Percentiles rank a stretch among this genome's conserved stretches.
Conservation (phyloP, 495 filamentous ascomycete species). For the Annulohypoxylon maeteangense region DNA sequence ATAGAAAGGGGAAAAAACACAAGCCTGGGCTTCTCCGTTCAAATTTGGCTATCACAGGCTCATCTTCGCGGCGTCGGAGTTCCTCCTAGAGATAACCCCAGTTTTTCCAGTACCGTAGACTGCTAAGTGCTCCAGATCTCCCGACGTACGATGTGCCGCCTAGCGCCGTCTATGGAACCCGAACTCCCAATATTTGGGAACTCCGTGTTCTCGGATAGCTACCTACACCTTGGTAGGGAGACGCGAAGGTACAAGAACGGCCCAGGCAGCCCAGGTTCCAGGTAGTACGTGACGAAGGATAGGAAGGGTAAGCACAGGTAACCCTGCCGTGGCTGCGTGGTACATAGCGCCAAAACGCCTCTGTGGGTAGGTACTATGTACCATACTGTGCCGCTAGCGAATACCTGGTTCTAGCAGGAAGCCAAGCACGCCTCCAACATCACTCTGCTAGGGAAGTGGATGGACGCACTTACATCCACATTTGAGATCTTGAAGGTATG, state of each 20-base stretch:
- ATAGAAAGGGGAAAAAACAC: slow-evolving; percentile 11
- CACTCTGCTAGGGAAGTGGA: background rate
- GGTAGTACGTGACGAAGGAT: no score
- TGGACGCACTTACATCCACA: slow-evolving; percentile 29
- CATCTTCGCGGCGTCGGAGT: slow-evolving; percentile 24
- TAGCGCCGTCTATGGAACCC: slow-evolving; percentile 25
- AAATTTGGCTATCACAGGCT: slow-evolving; percentile 7
- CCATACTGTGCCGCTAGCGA: slow-evolving; percentile 30
- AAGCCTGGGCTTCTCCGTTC: slow-evolving; percentile 24
- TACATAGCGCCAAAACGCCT: slow-evolving; percentile 37
- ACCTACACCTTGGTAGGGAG: slow-evolving; percentile 26
- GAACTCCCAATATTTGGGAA: slow-evolving; percentile 27
- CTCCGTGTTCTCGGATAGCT: slow-evolving; percentile 39
- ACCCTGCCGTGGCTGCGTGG: slow-evolving; percentile 32
- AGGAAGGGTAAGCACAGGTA: slow-evolving; percentile 23
- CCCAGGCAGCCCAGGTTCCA: slow-evolving; percentile 1
- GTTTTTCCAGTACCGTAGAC: slow-evolving; percentile 17
- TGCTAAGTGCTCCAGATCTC: slow-evolving; percentile 33
- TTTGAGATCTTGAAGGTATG: slow-evolving; percentile 36
- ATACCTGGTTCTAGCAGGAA: slow-evolving; percentile 27
- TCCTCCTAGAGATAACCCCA: slow-evolving; percentile 5
- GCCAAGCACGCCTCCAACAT: slow-evolving; percentile 36
- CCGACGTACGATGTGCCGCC: slow-evolving; percentile 38
- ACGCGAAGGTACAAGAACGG: slow-evolving; percentile 25
- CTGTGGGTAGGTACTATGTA: slow-evolving; percentile 36